Evolutionary conservation across 768 basidiomycete species (phyloP), one percentile per base, ranked within the genome.

Genomic region (Hygrophoropsis aurantiaca): DNA sequence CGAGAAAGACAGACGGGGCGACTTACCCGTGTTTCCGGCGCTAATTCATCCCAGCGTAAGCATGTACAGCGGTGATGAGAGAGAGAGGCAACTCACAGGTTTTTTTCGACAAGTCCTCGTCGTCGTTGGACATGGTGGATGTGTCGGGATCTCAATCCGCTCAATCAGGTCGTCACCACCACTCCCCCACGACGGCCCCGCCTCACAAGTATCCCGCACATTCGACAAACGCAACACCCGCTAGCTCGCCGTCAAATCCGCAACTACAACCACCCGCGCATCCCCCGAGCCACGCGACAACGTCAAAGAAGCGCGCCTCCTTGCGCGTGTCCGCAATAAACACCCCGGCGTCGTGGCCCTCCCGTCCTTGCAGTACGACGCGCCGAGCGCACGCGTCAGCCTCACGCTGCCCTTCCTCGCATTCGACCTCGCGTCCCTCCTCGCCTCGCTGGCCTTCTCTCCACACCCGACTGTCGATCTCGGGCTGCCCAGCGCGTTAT

Each of bases 211-310:
- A n/a, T n/a, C 27, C 6, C 27, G 27, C 27, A 30, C 27, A 6
- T 13, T 6, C n/a, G n/a, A n/a, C n/a, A n/a, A n/a, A 13, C 27
- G 27, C 27, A 30, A n/a, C 27, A 6, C 27, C 27, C 27, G 27
- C 27, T 30, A 13, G 7, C 27, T 30, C 27, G 77, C 78, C 10
- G 67, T 84, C 32, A 87, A 87, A 59, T 71, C 74, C 11, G 73
- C 82, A 4, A 66, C 80, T 3, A 70, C 70, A 68, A 32, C 69
- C 68, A 52, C 74, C 72, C 50, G 67, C 77, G 11, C 77, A 74
- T 54, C n/a, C n/a, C n/a, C n/a, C n/a, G 80, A 83, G 51, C 85
- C 85, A 0, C 85, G 87, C 59, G 84, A 87, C 52, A 82, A 87
- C 55, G 53, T 79, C 46, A 86, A 84, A 57, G 85, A 87, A 59